phyloP scores from a whole-genome alignment of 2,329 filamentous ascomycete species.

The Paecilomyces fulvus region DNA sequence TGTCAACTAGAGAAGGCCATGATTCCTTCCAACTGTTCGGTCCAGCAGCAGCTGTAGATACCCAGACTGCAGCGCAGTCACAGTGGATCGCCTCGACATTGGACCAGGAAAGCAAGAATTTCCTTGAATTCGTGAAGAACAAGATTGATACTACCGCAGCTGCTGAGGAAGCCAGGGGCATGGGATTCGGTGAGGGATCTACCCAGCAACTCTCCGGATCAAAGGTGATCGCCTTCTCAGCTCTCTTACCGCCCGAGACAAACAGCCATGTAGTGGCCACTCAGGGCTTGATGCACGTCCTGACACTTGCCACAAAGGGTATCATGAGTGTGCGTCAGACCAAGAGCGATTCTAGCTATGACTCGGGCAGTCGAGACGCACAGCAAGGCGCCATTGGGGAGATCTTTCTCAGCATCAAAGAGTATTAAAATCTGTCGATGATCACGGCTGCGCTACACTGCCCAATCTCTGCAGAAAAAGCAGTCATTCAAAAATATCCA shows the following conservation, averaged over 20 bases:
- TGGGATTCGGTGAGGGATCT: background rate
- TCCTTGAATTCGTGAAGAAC: conserved; percentile 50
- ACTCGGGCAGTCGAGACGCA: background rate
- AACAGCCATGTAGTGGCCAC: conserved; percentile 56
- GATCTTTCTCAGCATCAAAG: conserved; percentile 17
- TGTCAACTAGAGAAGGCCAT: conserved; percentile 3
- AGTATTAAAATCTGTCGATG: conserved; percentile 3
- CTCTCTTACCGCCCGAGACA: conserved; percentile 53
- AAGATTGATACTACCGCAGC: conserved; percentile 32
- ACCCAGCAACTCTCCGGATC: background rate
- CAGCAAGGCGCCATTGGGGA: conserved; percentile 14
- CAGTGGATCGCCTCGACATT: conserved; percentile 46
- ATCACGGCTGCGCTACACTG: background rate
- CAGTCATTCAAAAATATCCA: background rate
- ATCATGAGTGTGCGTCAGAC: conserved; percentile 56
- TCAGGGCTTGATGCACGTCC: conserved; percentile 67
- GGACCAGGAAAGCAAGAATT: conserved; percentile 54
- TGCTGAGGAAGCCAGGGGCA: background rate
- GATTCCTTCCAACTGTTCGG: conserved; percentile 41
- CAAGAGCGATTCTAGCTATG: conserved; percentile 28
- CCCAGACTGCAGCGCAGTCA: conserved; percentile 38
- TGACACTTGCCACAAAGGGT: conserved; percentile 61
- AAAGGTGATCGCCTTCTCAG: conserved; percentile 53
- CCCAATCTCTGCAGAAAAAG: background rate
- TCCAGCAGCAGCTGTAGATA: conserved; percentile 38